Base-by-base conservation (phyloP, 805 yeast genomes). In the Wickerhamomyces kurtzmanii region DNA sequence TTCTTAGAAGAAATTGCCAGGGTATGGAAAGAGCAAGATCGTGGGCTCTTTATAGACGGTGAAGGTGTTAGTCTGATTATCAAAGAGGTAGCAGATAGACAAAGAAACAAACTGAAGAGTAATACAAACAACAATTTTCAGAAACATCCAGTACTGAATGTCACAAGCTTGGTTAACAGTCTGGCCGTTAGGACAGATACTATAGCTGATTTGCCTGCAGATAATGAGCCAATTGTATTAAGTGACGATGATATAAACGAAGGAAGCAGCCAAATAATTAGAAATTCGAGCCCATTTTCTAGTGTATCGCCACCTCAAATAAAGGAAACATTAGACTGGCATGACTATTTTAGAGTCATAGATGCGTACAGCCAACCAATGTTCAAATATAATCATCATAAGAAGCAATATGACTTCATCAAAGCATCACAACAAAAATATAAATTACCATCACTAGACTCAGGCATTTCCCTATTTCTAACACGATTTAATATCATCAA, bases 1-100 rank as follows among this genome's bases (percentile, higher is more conserved):
- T 68, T 75, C 39, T 47, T 89, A 15, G 97, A 91, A 44, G 77
- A 75, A 7, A 65, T 89, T 12, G 96, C 93, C 3, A 61, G 68
- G 21, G 41, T 70, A 4, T 89, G 97, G 97, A 86, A 85, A 43
- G 81, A 73, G 26, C 94, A 86, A 45, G 94, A 84, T 31, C 62
- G 89, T 24, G 96, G 96, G 0, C 45, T 86, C 6, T 89, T 89
- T 40, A 62, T 89, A 3, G 95, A 85, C 43, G 85, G 87, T 3
- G 71, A 66, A 3, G 79, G 83, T 4, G 63, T 86, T 11, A 51
- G 55, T 1, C 69, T 67, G 20, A 75, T 89, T 3, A 59, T 87
- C 11, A 65, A 65, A 27, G 94, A 86, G 38, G 44, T 70, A 19
- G 57, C 37, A 33, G 62, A 43, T 31, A 38, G 50, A 25, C 35